Conservation (phyloP, 2,329 filamentous ascomycete genomes). For the Alternaria sp. region DNA sequence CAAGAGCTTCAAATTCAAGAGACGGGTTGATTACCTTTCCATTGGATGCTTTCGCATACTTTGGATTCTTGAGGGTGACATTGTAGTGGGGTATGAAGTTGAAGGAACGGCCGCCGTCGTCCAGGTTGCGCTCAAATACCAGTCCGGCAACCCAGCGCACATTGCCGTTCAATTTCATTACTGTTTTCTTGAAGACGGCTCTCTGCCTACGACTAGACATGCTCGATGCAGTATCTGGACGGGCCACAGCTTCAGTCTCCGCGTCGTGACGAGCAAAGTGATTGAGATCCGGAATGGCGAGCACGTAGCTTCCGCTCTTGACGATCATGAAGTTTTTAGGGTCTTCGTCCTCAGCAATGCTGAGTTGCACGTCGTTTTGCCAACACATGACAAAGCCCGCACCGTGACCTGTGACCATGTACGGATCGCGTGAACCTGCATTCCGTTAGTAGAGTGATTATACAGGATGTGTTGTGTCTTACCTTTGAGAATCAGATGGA, state of each 20-base stretch:
- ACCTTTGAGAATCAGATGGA: constrained; percentile 90
- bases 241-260: constrained; percentile 57
- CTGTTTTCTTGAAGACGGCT: constrained; percentile 94
- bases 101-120: constrained; percentile 76
- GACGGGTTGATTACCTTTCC: constrained; percentile 47
- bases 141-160: constrained; percentile 91
- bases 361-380: constrained; percentile 91
- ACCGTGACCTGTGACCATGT: constrained; percentile 88
- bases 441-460: constrained; percentile 7
- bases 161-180: constrained; percentile 97
- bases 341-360: constrained; percentile 82
- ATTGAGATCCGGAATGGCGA: constrained; percentile 93
- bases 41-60: constrained; percentile 67
- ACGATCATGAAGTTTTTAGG: constrained; percentile 95
- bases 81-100: constrained; percentile 93
- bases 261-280: constrained; percentile 76
- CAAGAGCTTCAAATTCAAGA: background rate
- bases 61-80: constrained; percentile 81
- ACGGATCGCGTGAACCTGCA: constrained; percentile 80
- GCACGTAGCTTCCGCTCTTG: constrained; percentile 91
- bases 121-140: constrained; percentile 86
- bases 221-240: constrained; percentile 62
- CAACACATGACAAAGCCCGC: constrained; percentile 98
- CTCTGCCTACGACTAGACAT: constrained; percentile 72
- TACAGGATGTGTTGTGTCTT: constrained; percentile 29